Evolutionary conservation across 2,329 filamentous ascomycete genomes (phyloP), one percentile per base, ranked within the genome.

Genomic region (Cryphonectria nitschkei): DNA sequence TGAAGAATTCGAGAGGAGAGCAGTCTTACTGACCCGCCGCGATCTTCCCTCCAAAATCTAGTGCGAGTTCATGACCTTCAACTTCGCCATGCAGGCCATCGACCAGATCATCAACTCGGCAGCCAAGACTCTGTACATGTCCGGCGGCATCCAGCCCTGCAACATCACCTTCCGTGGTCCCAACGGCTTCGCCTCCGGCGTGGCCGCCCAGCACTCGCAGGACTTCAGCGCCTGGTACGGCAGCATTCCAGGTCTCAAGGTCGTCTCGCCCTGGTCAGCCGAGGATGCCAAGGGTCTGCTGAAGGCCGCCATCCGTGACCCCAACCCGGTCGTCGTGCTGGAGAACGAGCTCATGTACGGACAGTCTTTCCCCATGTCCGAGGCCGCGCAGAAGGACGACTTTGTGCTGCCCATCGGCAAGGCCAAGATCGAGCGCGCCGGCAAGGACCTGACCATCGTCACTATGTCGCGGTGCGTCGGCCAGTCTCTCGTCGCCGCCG

Each of bases 11-110:
- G 22, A 19, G 54, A 19, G 26, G n/a, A 56, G 54, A 58, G 29
- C 14, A 56, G 34, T 7, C 50, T 22, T 34, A 39, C 50, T 67
- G 58, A 60, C n/a, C 56, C 16, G 16, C 26, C 14, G 39, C 14
- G 32, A 43, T 37, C 34, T 29, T 64, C 43, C 22, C 16, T 22
- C 43, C 43, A 5, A 50, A 50, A 26, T 73, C 11, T 75, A 96
- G 93, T 96, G 93, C 89, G 96, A 99, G 87, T 99, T 99, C 89
- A 99, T 99, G 96, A 99, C 96, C 79, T 98, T 97, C 90, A 99
- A 99, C 90, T 98, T 98, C 82, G 95, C 96, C 83, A 99, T 99
- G 96, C 96, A 99, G 87, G 94, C 96, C 81, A 99, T 99, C 83
- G 96, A 99, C 83, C 96, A 99, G 83, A 93, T 99, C 81, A 95